Evolutionary conservation across 495 filamentous ascomycete genomes (phyloP), one percentile per base, ranked within the genome.

Genomic region (Hapsidospora chrysogenum): DNA sequence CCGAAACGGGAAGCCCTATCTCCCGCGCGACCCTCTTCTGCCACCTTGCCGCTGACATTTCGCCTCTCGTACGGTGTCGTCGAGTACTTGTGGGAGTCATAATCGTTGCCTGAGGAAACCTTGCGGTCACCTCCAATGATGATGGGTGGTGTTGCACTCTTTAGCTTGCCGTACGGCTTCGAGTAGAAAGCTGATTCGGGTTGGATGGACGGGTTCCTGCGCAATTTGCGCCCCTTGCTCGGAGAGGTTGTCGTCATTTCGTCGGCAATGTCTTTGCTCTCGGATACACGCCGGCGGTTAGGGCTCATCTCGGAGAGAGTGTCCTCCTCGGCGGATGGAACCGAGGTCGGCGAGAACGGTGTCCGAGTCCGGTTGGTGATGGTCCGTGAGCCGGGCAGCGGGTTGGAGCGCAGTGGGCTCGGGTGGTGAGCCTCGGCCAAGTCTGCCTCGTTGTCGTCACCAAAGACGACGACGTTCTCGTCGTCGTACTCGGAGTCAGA

Each of bases 21-120:
- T n/a, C n/a, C n/a, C n/a, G 69, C 70, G 27, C 76, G 61, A 1
- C 85, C 85, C 54, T 94, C 85, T 55, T 94, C 85, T 1, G 76
- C 85, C 31, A 82, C 58, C 54, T 83, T 83, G 2, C 84, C 85
- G 46, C 82, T 89, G 8, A 87, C 83, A 44, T 83, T 75, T 34
- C 85, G 63, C 33, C 54, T 56, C 35, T 42, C 57, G 14, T 39
- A 27, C 2, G 21, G 21, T 9, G 20, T 16, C 17, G 29, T 25
- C 9, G 19, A 20, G 17, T 33, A 33, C 4, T 2, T 52, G 17
- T 72, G 68, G 20, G 15, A 15, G 16, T 22, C 22, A 40, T 72
- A 78, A 46, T 78, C 77, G 51, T 58, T 76, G 45, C 56, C 73
- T 50, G 58, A 60, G 47, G 63, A 66, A 21, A 60, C 60, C 54